These are phyloP conservation scores for Mycena albidolilacea DNA, from an alignment of 768 basidiomycete genomes.

Conservation along the genomic window DNA sequence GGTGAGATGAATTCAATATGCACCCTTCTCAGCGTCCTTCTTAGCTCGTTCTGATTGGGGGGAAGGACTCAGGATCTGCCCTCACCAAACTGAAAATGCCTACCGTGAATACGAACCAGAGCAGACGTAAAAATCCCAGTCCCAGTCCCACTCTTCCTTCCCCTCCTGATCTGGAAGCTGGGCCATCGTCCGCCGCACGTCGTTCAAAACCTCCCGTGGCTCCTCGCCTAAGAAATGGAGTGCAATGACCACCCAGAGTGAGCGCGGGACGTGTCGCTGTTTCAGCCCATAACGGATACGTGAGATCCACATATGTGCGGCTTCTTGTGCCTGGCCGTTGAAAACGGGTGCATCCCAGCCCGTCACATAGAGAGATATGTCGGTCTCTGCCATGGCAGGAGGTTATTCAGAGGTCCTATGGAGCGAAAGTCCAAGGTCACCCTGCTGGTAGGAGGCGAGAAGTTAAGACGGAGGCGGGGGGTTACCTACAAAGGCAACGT, in stretches of 20 bases:
- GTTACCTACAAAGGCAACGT: too few species aligned
- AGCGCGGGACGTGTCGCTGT: neutral
- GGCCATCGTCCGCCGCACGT: neutral
- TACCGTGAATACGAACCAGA: constrained; percentile 6
- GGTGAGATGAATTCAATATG: too few species aligned
- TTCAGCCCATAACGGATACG: neutral
- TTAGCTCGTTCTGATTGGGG: neutral
- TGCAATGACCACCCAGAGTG: neutral
- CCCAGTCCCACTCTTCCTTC: neutral
- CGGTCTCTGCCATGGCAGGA: constrained; percentile 6
- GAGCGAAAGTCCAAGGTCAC: too few species aligned
- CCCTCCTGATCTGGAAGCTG: neutral
- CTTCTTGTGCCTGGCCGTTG: neutral
- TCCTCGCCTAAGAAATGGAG: neutral
- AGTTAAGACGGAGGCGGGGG: too few species aligned
- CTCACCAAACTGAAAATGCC: neutral
- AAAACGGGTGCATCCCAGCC: neutral
- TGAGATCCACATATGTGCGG: constrained; percentile 3
- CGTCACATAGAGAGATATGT: neutral
- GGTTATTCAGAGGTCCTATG: neutral
- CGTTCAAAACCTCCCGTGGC: neutral
- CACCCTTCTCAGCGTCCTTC: too few species aligned
- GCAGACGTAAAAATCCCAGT: constrained; percentile 5
- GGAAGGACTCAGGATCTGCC: too few species aligned
- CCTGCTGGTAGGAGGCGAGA: too few species aligned